Base-by-base conservation (phyloP, 305 asterid genomes). In the Fraxinus sp. region DNA sequence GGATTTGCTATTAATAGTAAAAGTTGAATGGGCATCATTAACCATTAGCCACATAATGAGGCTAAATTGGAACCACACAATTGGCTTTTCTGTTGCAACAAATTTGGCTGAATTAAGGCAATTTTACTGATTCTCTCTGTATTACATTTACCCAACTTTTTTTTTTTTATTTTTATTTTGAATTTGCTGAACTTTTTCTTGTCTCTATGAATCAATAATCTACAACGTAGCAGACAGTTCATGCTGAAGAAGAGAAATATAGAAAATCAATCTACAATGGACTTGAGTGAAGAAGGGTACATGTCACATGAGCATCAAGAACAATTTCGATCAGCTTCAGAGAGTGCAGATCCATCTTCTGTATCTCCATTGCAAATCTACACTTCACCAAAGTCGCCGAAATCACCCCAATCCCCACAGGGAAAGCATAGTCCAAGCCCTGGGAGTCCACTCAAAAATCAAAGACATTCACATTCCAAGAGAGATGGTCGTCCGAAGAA, bases 401-500 rank as follows among this genome's bases (percentile, higher is more conserved):
- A 70, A 35, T 89, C 94, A 14, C 94, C 94, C 0, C 71, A 78
- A 41, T 84, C 89, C 36, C 90, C 90, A 78, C 87, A 83, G 41
- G 80, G 82, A 46, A 89, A 84, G 83, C 86, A 36, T 22, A 75
- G 86, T 35, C 74, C 86, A 39, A 64, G 81, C 77, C 89, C 39
- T 70, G 91, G 90, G 44, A 91, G 96, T 83, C 93, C 91, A 7
- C 92, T 90, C 64, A 93, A 93, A 88, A 89, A 90, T 85, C 87
- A 73, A 59, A 87, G 88, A 41, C 87, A 81, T 36, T 86, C 92
- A 0, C 85, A 87, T 87, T 88, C 92, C 84, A 84, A 82, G 33
- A 87, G 84, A 86, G 87, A 89, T 57, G 94, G 95, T 16, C 92
- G 88, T 79, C 97, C 98, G 24, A 94, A 93, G 84, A 95, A 95